Evolutionary conservation across 192 early-diverging fungal genomes (phyloP), one percentile per base, ranked within the genome.

Genomic region (Umbelopsis sp.): DNA sequence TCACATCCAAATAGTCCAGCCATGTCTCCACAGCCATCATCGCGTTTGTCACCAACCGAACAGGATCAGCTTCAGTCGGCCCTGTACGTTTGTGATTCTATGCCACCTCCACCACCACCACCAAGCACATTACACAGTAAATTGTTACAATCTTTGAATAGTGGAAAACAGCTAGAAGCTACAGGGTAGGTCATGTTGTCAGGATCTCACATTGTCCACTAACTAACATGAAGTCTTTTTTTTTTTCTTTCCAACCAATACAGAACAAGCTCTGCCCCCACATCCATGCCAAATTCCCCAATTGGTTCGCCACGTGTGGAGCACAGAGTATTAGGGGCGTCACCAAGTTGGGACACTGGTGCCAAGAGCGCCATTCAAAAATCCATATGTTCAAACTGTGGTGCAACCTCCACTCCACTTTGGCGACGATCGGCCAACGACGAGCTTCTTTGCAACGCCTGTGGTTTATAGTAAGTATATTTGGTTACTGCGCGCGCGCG

Each of bases 371-470:
- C 56, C 12, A 16, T 51, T 0, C 69, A 36, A 59, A 41, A 43
- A 50, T 43, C 71, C 4, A 68, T 66, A n/a, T 92, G 91, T 74
- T 81, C 85, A 71, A 93, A 93, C 70, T 93, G 92, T 74, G 86
- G 84, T 10, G 90, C 90, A 2, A 97, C 92, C 1, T 91, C 89
- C 8, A 99, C 97, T 20, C 91, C 95, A 5, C 85, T 99, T 14
- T 99, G 97, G 97, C 88, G 97, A 51, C 85, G 96, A 11, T 91
- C 94, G 31, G 84, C 85, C 14, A 85, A 92, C 66, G 97, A 96
- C 45, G 86, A 93, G 65, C 80, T 93, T 12, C 83, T 99, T 21
- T 99, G 97, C 81, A 99, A 99, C 74, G 97, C 97, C 5, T 99
- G 97, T 72, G 97, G 97, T 2, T 82, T 99, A 41, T 99, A 96